Evolutionary conservation across 495 filamentous ascomycete species (phyloP).

Genomic region (Hypoxylon lenormandii): DNA sequence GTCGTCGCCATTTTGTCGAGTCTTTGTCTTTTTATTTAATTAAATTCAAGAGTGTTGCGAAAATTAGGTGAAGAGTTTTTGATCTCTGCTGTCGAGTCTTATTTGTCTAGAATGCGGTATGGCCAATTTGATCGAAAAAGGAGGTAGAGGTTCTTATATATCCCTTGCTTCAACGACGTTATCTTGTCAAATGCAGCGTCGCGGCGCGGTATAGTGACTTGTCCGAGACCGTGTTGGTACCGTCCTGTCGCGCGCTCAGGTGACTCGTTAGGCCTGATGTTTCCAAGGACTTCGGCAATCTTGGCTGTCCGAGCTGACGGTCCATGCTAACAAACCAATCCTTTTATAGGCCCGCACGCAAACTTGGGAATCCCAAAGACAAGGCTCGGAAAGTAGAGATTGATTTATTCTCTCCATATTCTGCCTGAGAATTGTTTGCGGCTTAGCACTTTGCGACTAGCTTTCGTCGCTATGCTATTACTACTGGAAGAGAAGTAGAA

Average conservation of each 20-base stretch:
- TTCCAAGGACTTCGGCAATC: conserved; percentile 34
- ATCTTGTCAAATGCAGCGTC: neutral
- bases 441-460: neutral
- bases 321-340: conserved; percentile 4
- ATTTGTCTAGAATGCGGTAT: no score
- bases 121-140: neutral
- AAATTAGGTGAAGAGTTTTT: neutral
- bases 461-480: neutral
- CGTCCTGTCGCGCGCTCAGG: conserved; percentile 37
- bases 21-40: neutral
- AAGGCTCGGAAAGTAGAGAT: neutral
- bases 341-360: neutral
- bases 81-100: no score
- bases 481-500: neutral
- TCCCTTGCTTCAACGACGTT: neutral
- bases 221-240: conserved; percentile 32
- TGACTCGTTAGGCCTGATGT: conserved; percentile 25
- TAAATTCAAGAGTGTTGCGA: neutral
- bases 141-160: conserved; percentile 13
- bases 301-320: conserved; percentile 28
- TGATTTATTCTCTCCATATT: neutral
- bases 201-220: conserved; percentile 15
- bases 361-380: no score
- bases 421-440: neutral
- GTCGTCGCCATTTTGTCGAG: conserved; percentile 37